A percentile compares a stretch with the other conserved stretches of the same genome.
phyloP scores from a whole-genome alignment of 345 rosid genomes.

The Clarkia xantiana region DNA sequence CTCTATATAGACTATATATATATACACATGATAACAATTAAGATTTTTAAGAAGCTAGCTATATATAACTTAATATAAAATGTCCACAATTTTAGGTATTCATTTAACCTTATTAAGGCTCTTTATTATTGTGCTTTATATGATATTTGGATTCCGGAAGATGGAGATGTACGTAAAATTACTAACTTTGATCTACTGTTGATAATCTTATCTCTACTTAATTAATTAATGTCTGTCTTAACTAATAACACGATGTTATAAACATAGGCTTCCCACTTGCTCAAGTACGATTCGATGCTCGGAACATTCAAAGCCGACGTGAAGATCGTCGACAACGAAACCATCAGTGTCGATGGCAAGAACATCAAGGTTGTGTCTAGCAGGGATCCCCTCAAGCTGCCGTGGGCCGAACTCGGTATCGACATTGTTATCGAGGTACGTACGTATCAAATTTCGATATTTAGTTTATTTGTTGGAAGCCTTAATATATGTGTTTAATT shows the following conservation, averaged over 20 bases:
- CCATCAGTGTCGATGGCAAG: slow-evolving; percentile 91
- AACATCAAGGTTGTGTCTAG: slow-evolving; percentile 68
- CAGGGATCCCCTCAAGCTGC: slow-evolving; percentile 96
- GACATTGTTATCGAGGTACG: slow-evolving; percentile 93
- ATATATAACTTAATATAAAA: no score
- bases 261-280: slow-evolving; percentile 81
- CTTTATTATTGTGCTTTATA: no score
- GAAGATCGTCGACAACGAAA: slow-evolving; percentile 55
- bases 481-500: no score
- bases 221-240: background rate
- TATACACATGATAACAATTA: no score
- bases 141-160: no score
- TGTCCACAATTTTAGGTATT: no score
- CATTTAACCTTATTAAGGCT: no score
- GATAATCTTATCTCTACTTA: no score
- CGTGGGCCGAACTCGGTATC: slow-evolving; percentile 95
- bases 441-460: background rate
- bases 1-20: no score
- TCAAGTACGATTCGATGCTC: slow-evolving; percentile 87
- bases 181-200: no score
- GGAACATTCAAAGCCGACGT: slow-evolving; percentile 95
- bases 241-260: slow-evolving; percentile 12
- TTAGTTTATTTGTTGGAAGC: background rate
- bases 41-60: no score
- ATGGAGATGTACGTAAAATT: no score